A percentile compares a stretch with the other conserved stretches of the same genome.
phyloP scores from a whole-genome alignment of 495 filamentous ascomycete species.

The Chlorociboria aeruginascens region DNA sequence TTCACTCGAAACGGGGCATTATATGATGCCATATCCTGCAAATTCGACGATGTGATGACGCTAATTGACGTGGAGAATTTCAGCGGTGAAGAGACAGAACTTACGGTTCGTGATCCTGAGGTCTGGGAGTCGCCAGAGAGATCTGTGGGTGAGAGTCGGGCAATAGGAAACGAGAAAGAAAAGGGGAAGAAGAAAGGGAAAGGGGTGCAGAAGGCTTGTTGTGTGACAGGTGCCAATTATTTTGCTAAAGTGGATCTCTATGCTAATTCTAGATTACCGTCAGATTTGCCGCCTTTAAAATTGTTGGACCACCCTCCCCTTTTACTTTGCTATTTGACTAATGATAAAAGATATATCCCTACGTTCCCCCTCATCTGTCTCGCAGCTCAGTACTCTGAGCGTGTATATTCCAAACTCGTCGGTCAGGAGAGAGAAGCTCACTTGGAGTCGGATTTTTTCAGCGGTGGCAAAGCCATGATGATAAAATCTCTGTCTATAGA shows the following conservation, averaged over 20 bases:
- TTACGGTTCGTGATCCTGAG: conserved; percentile 28
- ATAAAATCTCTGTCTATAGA: conserved; percentile 68
- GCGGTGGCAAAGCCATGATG: conserved; percentile 72
- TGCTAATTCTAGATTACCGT: conserved; percentile 63
- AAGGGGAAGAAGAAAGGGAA: too few species aligned
- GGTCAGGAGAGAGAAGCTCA: conserved; percentile 49
- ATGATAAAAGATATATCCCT: conserved; percentile 41
- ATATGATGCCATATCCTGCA: conserved; percentile 42
- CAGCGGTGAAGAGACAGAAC: conserved; percentile 47
- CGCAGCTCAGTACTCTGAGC: conserved; percentile 60
- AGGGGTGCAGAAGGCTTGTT: too few species aligned
- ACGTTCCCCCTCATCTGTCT: conserved; percentile 63
- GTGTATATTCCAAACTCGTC: conserved; percentile 53
- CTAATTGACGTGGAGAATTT: conserved; percentile 58
- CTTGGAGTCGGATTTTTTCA: conserved; percentile 53
- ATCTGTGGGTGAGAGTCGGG: too few species aligned
- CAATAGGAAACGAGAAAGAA: too few species aligned
- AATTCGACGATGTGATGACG: conserved; percentile 51
- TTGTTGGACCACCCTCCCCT: conserved; percentile 35
- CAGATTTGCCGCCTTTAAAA: conserved; percentile 49
- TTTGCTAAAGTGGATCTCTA: conserved; percentile 72
- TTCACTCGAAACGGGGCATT: conserved; percentile 26
- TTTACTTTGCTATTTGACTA: conserved; percentile 5
- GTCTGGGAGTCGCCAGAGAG: too few species aligned
- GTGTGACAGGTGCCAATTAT: conserved; percentile 32